Conservation (phyloP, 352 stramenopile genomes). For the Phytophthora hibernalis region DNA sequence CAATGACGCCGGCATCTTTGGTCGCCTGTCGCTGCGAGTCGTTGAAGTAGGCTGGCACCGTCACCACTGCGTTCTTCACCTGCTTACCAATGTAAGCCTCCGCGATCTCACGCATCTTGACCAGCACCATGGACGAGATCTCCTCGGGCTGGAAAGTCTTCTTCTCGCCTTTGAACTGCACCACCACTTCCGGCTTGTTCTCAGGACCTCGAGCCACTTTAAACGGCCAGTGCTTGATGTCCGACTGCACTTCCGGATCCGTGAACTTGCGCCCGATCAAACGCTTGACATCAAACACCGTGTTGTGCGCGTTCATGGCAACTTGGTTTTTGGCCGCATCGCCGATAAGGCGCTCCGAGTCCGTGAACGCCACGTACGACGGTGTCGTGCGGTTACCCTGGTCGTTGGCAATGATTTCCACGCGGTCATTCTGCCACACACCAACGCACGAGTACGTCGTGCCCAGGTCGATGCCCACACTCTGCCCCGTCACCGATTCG, state of each 20-base stretch:
- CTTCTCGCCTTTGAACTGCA: slow-evolving; percentile 75
- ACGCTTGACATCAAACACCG: slow-evolving; percentile 97
- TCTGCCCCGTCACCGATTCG: slow-evolving; percentile 76
- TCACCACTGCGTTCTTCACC: slow-evolving; percentile 90
- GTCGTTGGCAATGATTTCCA: slow-evolving; percentile 97
- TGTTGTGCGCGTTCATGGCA: slow-evolving; percentile 95
- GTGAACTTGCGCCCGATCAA: slow-evolving; percentile 95
- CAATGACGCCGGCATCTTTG: slow-evolving; percentile 92
- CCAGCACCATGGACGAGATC: slow-evolving; percentile 82
- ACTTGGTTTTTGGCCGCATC: slow-evolving; percentile 95
- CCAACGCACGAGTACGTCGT: slow-evolving; percentile 98
- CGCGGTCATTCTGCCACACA: slow-evolving; percentile 97
- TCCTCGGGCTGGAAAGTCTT: slow-evolving; percentile 87
- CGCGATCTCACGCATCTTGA: slow-evolving; percentile 76
- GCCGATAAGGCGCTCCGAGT: slow-evolving; percentile 94
- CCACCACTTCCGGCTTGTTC: slow-evolving; percentile 73
- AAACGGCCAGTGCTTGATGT: slow-evolving; percentile 80
- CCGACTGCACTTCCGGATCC: slow-evolving; percentile 90
- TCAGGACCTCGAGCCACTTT: slow-evolving; percentile 62
- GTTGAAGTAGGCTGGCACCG: slow-evolving; percentile 98
- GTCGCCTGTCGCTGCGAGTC: slow-evolving; percentile 95
- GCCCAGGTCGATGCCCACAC: slow-evolving; percentile 97
- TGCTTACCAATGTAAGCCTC: slow-evolving; percentile 74
- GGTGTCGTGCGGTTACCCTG: slow-evolving; percentile 96
- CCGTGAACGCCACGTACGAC: slow-evolving; percentile 96